Evolutionary conservation across 306 rosid species (phyloP).

Genomic region (Sphenostylis stenocarpa): DNA sequence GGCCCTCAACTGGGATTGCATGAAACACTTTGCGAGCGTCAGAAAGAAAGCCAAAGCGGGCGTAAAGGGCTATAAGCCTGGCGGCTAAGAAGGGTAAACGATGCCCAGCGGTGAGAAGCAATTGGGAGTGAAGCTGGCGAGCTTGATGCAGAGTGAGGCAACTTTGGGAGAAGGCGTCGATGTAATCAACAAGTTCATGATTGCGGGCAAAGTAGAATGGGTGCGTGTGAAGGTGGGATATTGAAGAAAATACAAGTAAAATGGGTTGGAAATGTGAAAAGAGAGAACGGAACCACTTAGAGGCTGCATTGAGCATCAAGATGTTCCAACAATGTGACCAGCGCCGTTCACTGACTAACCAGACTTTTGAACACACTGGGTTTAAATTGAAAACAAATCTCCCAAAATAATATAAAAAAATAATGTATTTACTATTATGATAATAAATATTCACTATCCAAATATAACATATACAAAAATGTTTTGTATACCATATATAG

Average conservation of each 20-base stretch:
- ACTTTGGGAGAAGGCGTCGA: conserved; percentile 44
- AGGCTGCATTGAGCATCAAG: conserved; percentile 19
- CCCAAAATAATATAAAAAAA: too few relatives aligned
- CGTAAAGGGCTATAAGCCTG: conserved; percentile 53
- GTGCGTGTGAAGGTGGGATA: background rate
- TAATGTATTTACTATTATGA: too few relatives aligned
- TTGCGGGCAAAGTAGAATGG: background rate
- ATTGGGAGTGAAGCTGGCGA: conserved; percentile 62
- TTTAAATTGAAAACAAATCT: too few relatives aligned
- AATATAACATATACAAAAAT: too few relatives aligned
- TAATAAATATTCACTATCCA: too few relatives aligned
- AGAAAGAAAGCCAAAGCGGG: conserved; percentile 45
- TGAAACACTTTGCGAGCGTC: conserved; percentile 56
- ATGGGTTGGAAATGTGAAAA: conserved; percentile 4
- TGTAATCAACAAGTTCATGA: conserved; percentile 47
- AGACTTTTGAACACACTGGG: too few relatives aligned
- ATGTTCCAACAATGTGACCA: too few relatives aligned
- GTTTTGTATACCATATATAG: too few relatives aligned
- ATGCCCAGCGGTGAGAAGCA: conserved; percentile 37
- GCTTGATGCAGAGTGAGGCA: conserved; percentile 47
- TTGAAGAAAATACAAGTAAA: conserved; percentile 24
- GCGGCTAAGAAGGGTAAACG: conserved; percentile 59
- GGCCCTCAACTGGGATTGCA: conserved; percentile 33
- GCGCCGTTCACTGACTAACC: too few relatives aligned
- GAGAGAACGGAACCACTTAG: conserved; percentile 23